Evolutionary conservation across 2,329 filamentous ascomycete genomes (phyloP), one percentile per base, ranked within the genome.

Genomic region (Aspergillus ochraceus): DNA sequence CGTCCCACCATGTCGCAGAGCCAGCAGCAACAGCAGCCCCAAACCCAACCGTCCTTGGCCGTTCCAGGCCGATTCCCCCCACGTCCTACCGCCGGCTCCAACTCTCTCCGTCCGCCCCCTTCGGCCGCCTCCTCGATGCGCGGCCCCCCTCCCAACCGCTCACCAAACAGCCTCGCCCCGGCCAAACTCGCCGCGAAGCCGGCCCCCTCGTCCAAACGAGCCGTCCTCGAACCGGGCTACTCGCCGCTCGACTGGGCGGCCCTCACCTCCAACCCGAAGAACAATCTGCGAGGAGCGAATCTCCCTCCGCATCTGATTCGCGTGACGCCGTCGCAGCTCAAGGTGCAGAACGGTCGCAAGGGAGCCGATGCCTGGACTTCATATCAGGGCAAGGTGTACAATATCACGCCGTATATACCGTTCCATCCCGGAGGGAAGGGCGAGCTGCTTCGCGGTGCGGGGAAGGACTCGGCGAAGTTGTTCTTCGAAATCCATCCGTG

Each of bases 231-330:
- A n/a, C 95, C 95, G 0, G 94, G 95, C 32, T 93, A 94, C 80
- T 97, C 92, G 2, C 94, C 95, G 0, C 87, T 99, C 12, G 95
- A 99, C 83, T 99, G 95, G 95, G 95, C 95, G 12, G 87, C 89
- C 6, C 84, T 97, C 1, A 85, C 86, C 1, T 81, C 83, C 20
- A 78, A 82, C 52, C 87, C 88, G 11, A 79, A 78, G 30, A 81
- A 85, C 30, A 88, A 92, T 63, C 85, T 92, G 26, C 88, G 90
- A n/a, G 86, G 86, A 45, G 71, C 70, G 54, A 73, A 76, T 53
- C 65, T 79, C 12, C 77, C 87, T 0, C 70, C 77, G 65, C 90
- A 61, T 68, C 84, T 59, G 82, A 86, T 81, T 78, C 87, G 90
- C 50, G 92, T 99, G 39, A 91, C 93, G 6, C 93, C 94, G 1